Evolutionary conservation across 108 stramenopile genomes (phyloP), one percentile per base, ranked within the genome.

Genomic region (Cyclotella distinguenda): DNA sequence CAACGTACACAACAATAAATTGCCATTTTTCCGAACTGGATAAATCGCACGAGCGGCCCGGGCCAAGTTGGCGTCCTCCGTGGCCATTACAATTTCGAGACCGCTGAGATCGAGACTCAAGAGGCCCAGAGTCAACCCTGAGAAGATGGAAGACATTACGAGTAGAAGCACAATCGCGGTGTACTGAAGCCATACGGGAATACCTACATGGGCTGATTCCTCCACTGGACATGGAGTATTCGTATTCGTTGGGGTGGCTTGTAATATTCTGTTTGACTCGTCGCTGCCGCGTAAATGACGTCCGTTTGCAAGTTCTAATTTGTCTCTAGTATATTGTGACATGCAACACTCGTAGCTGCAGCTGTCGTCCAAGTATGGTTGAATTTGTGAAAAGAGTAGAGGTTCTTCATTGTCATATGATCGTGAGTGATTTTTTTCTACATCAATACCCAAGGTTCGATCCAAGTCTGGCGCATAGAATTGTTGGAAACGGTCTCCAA

Each of bases 1-100:
- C 34, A 99, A 83, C 4, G 99, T 97, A 74, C 97, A 97, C 45
- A 99, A 86, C 46, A 99, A 78, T 6, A 95, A 82, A 77, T 99
- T 99, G 33, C 99, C 99, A 65, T 94, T 72, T 56, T 81, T 64
- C 12, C 99, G 89, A 12, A 99, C 58, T 9, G 98, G 97, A 68
- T 84, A 90, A 58, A 92, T 94, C 19, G 71, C 71, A 49, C 67
- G 76, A n/a, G 94, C 94, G 22, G 80, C 74, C 32, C 61, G 62
- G 0, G 84, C 85, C 38, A 74, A 60, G 7, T 39, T 35, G 10
- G 80, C 70, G 64, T 91, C 85, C 52, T 89, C 91, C 2, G 62
- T 87, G 7, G 74, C 80, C 91, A 91, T 93, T 43, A 95, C 95
- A 48, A 99, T 99, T 65, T 97, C 91, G 45, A 99, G 81, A n/a